Conservation (phyloP, 805 yeast species). For the Jamesozyma spencerorum region DNA sequence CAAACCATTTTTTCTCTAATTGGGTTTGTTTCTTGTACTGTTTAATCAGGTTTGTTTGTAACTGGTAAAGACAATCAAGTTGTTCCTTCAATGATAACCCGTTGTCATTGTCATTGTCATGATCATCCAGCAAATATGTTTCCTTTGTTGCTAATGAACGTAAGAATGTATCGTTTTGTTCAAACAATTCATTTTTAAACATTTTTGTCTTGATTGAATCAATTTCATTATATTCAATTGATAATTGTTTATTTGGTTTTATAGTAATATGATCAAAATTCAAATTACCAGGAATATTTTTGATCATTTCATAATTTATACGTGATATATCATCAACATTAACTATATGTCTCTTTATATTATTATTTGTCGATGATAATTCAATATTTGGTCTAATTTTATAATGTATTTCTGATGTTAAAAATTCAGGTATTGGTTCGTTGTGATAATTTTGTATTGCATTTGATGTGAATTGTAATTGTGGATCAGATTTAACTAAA, state of each 20-base stretch:
- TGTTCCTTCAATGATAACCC: conserved; percentile 10
- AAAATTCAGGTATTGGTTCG: neutral
- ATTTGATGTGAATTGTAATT: conserved; percentile 11
- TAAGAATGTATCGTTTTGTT: conserved; percentile 22
- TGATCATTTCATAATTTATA: conserved; percentile 29
- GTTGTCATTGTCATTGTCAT: neutral
- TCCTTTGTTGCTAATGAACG: neutral
- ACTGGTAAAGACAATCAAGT: conserved; percentile 13
- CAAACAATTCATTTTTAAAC: conserved; percentile 22
- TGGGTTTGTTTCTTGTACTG: conserved; percentile 15
- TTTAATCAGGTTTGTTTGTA: conserved; percentile 14
- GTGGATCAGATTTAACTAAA: conserved; percentile 7
- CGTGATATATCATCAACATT: conserved; percentile 27
- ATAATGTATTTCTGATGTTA: conserved; percentile 2
- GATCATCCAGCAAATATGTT: no score
- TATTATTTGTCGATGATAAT: neutral
- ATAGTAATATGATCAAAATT: conserved; percentile 1
- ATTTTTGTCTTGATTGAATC: conserved; percentile 18
- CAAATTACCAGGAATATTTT: conserved; percentile 26
- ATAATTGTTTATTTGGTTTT: conserved; percentile 1
- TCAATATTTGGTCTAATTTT: neutral
- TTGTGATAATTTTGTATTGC: conserved; percentile 11
- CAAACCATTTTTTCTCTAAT: conserved; percentile 27
- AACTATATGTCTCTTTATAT: conserved; percentile 24
- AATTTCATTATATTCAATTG: conserved; percentile 13